Evolutionary conservation across 805 yeast genomes (phyloP), one percentile per base, ranked within the genome.

Genomic region (Metschnikowia aberdeeniae): DNA sequence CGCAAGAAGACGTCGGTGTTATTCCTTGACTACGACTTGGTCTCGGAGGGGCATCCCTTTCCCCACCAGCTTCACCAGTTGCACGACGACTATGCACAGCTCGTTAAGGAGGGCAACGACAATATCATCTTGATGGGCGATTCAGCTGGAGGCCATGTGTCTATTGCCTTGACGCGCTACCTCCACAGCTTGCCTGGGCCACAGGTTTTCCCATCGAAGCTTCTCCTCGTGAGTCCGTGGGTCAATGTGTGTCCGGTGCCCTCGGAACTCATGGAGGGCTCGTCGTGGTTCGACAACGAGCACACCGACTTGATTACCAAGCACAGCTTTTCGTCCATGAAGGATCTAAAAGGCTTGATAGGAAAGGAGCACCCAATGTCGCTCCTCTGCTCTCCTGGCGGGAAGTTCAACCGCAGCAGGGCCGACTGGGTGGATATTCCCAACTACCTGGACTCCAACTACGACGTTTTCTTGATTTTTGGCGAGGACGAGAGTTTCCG

Each of bases 401-500:
- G 55, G 17, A 52, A 50, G 17, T 38, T 41, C 1, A 66, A 67
- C 9, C 52, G 55, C n/a, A 31, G 41, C 19, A 33, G 47, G 12
- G 45, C 51, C 13, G 68, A 69, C 40, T 70, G 74, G 74, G 47
- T 41, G 5, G 52, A 53, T 3, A 68, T 68, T 19, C 63, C 67
- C 4, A 61, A 65, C 28, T 65, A 60, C 42, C 55, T 53, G 5
- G 57, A 58, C 32, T 58, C 64, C 7, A 45, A 58, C 1, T 44
- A 44, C 36, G 60, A 58, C 30, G 61, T 70, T 3, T 63, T 67
- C 30, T 47, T 70, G 24, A 47, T 70, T n/a, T 48, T 53, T 6
- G 75, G 75, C 17, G 75, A 70, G 56, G 72, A 69, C 43, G 76
- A 71, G 50, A 55, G 59, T 13, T 70, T 71, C 48, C 57, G 74